Conservation (phyloP, 2,329 filamentous ascomycete genomes). For the Elsinoe batatas region DNA sequence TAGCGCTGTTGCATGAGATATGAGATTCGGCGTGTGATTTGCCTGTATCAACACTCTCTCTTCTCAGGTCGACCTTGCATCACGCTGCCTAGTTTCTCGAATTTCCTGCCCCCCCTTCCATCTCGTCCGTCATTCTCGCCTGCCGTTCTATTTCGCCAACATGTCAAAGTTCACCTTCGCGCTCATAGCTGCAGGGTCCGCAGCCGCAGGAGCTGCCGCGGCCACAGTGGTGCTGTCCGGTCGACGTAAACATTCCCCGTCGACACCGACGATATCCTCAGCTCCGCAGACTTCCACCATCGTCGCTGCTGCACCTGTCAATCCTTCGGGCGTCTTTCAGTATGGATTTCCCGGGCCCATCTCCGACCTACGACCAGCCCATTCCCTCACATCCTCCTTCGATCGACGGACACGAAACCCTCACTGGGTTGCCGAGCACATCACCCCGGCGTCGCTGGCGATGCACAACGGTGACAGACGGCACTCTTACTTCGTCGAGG, state of each 20-base stretch:
- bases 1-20: no score
- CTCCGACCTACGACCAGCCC: conserved; percentile 66
- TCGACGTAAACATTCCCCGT: conserved; percentile 12
- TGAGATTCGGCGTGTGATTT: no score
- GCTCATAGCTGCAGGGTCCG: conserved; percentile 39
- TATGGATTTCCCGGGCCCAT: conserved; percentile 81
- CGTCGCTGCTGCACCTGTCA: conserved; percentile 29
- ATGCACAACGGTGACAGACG: conserved; percentile 70
- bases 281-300: conserved; percentile 21
- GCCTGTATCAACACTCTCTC: no score
- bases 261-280: conserved; percentile 21
- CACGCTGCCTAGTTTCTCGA: background rate
- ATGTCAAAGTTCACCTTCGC: conserved; percentile 45
- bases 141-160: background rate
- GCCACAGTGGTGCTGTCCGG: conserved; percentile 34
- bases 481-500: conserved; percentile 74
- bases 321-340: conserved; percentile 43
- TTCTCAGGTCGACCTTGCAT: background rate
- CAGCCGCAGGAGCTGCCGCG: conserved; percentile 39
- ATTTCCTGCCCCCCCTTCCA: no score
- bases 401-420: conserved; percentile 88
- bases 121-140: background rate
- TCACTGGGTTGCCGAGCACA: conserved; percentile 87
- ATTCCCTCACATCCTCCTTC: conserved; percentile 74
- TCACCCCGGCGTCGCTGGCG: conserved; percentile 76